phyloP scores from a whole-genome alignment of 768 basidiomycete genomes.

The Cystobasidium ongulense region DNA sequence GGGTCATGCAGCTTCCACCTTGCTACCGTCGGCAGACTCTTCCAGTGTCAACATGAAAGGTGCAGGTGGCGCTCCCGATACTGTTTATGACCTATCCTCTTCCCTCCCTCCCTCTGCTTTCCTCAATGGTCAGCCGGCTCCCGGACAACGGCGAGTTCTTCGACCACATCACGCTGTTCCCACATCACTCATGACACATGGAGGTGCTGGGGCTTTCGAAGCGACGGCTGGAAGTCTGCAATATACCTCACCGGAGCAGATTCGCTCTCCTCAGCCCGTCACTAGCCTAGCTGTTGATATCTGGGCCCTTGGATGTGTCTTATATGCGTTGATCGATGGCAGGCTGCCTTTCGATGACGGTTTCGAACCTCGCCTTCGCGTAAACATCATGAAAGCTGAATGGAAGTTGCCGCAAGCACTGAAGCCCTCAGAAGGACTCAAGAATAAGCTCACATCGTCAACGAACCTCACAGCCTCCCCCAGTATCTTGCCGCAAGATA shows the following conservation, averaged over 20 bases:
- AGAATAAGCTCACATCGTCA: neutral
- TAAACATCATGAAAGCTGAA: constrained; percentile 79
- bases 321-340: constrained; percentile 76
- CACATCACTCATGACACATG: neutral
- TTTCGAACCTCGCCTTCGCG: constrained; percentile 81
- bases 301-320: constrained; percentile 87
- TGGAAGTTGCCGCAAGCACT: constrained; percentile 45
- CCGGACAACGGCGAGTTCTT: neutral
- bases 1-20: constrained; percentile 15
- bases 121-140: neutral
- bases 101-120: neutral
- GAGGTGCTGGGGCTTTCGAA: constrained; percentile 8
- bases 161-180: constrained; percentile 30
- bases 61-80: neutral
- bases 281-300: constrained; percentile 64
- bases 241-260: constrained; percentile 43
- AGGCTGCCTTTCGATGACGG: constrained; percentile 78
- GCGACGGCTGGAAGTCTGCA: constrained; percentile 40
- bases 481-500: neutral
- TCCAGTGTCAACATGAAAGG: neutral
- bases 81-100: neutral
- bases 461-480: neutral
- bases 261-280: constrained; percentile 38
- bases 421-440: neutral
- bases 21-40: neutral